A percentile compares a stretch with the other conserved stretches of the same genome.
phyloP scores from a whole-genome alignment of 208 protist species.

The Wallacemonas sp. region DNA sequence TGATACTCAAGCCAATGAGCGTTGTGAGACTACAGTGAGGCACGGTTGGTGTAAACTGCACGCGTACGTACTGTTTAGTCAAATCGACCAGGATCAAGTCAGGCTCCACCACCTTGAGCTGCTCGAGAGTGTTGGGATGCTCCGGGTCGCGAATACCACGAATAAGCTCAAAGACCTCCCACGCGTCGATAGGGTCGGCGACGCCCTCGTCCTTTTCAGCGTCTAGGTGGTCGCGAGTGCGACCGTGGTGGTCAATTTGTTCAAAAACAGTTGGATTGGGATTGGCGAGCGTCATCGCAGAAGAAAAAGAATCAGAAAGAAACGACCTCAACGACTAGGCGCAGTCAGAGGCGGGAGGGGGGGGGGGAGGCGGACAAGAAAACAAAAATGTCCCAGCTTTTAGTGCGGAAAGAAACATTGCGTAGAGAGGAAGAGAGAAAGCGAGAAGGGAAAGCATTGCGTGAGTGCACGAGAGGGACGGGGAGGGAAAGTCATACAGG shows the following conservation, averaged over 20 bases:
- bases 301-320: no score
- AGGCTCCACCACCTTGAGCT: conserved; percentile 95
- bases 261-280: conserved; percentile 68
- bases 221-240: conserved; percentile 36
- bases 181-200: conserved; percentile 89
- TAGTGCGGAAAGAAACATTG: no score
- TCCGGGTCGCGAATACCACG: conserved; percentile 98
- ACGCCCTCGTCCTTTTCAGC: conserved; percentile 63
- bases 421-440: conserved; percentile 17
- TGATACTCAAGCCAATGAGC: conserved; percentile 98
- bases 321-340: no score
- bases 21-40: conserved; percentile 98
- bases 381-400: no score
- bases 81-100: conserved; percentile 91
- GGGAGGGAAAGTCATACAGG: no score
- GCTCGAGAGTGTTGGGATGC: conserved; percentile 98
- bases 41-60: conserved; percentile 98
- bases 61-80: conserved; percentile 57
- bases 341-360: no score
- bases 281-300: conserved; percentile 62
- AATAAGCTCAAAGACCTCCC: conserved; percentile 97
- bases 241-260: conserved; percentile 14
- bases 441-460: conserved; percentile 10
- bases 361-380: no score
- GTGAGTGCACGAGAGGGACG: neutral